These are phyloP conservation scores for Tephrocybe sp. DNA, from an alignment of 768 basidiomycete species.

Conservation along the genomic window DNA sequence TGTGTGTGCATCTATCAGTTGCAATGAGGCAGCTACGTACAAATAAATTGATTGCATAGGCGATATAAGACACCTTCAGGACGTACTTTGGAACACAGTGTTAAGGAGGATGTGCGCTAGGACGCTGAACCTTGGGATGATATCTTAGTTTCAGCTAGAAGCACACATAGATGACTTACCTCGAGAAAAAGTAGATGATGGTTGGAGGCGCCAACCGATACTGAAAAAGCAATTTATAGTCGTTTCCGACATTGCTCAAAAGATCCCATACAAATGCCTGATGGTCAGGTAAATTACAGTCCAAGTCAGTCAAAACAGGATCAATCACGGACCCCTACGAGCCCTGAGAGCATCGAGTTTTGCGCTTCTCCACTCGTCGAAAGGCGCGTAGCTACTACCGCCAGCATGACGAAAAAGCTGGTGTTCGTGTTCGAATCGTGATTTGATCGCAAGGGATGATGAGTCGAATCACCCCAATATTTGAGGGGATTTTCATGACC, in stretches of 20 bases:
- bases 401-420: no score
- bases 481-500: no score
- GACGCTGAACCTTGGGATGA: background rate
- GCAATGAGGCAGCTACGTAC: background rate
- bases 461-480: no score
- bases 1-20: slow-evolving; percentile 26
- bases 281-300: background rate
- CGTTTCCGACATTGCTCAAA: background rate
- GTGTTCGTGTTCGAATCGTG: no score
- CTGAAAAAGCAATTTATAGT: background rate
- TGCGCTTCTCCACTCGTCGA: no score
- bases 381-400: no score
- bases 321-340: background rate
- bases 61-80: background rate
- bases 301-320: background rate
- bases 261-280: slow-evolving; percentile 9
- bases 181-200: slow-evolving; percentile 5
- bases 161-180: background rate
- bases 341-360: background rate
- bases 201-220: background rate
- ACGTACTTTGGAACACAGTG: background rate
- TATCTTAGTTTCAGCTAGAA: background rate
- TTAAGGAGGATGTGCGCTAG: background rate
- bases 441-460: no score
- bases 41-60: background rate